Conservation (phyloP, 495 filamentous ascomycete genomes). For the Neurospora hispaniola region DNA sequence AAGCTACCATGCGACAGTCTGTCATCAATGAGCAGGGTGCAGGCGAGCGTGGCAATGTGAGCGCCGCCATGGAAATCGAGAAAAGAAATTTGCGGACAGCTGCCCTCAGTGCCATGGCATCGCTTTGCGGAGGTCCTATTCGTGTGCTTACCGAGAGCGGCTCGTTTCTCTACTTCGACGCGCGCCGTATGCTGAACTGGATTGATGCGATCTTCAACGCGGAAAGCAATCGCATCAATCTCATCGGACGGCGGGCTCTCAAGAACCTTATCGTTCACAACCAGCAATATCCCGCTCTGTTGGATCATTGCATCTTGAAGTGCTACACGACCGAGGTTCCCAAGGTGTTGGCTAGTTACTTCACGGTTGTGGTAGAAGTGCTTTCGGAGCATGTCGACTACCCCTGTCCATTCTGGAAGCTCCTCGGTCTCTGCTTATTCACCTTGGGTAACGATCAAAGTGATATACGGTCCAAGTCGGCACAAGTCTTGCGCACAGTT, state of each 20-base stretch:
- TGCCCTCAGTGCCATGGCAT: constrained; percentile 89
- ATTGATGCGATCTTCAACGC: constrained; percentile 88
- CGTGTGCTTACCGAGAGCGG: constrained; percentile 78
- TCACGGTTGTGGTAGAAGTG: constrained; percentile 81
- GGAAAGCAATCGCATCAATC: constrained; percentile 76
- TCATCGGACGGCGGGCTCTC: constrained; percentile 82
- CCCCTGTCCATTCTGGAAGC: constrained; percentile 76
- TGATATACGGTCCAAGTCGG: constrained; percentile 78
- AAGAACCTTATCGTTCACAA: constrained; percentile 90
- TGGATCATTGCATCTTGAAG: constrained; percentile 77
- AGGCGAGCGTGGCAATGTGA: constrained; percentile 61
- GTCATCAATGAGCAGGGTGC: constrained; percentile 52
- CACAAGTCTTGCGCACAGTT: constrained; percentile 67
- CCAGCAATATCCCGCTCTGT: constrained; percentile 65
- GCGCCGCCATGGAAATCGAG: constrained; percentile 91
- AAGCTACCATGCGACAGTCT: constrained; percentile 79
- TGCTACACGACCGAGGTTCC: constrained; percentile 72
- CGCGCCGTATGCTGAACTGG: constrained; percentile 86
- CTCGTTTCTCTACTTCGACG: constrained; percentile 76
- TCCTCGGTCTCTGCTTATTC: constrained; percentile 77
- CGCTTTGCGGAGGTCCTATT: constrained; percentile 84
- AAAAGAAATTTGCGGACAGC: constrained; percentile 84
- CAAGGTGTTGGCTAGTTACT: constrained; percentile 88
- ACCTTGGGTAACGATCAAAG: constrained; percentile 85
- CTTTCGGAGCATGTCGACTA: constrained; percentile 72